Evolutionary conservation across 2,329 filamentous ascomycete genomes (phyloP).

Genomic region (Botrytis porri): DNA sequence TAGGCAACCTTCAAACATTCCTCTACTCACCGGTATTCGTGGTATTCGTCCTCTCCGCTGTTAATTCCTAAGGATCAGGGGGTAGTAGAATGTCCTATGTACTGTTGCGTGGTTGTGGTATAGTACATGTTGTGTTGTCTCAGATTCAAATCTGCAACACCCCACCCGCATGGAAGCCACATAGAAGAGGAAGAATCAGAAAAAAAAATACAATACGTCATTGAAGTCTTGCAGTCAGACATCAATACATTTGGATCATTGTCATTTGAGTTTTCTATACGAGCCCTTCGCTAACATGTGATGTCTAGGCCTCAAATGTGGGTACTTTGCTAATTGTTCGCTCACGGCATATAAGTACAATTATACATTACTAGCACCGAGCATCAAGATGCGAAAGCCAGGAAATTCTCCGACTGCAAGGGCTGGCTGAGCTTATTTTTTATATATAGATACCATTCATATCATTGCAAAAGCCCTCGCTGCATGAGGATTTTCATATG

Average conservation of each 20-base stretch:
- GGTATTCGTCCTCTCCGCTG: neutral
- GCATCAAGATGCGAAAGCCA: neutral
- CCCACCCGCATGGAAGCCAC: neutral
- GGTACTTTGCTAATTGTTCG: neutral
- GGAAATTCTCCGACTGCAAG: neutral
- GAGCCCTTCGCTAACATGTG: neutral
- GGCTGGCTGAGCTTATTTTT: neutral
- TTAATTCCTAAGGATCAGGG: neutral
- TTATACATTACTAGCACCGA: neutral
- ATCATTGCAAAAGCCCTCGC: neutral
- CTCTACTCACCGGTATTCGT: neutral
- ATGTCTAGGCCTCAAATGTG: neutral
- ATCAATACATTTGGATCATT: conserved; percentile 1
- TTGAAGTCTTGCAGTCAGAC: neutral
- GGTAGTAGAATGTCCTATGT: neutral
- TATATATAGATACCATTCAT: neutral
- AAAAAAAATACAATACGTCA: neutral
- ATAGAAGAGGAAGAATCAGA: neutral
- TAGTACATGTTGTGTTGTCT: neutral
- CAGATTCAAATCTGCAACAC: neutral
- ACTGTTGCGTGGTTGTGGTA: neutral
- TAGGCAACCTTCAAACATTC: neutral
- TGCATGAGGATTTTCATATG: neutral
- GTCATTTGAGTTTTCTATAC: neutral
- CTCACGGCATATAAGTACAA: neutral